Base-by-base conservation (phyloP, 345 rosid genomes). In the Euphorbia lathyris region DNA sequence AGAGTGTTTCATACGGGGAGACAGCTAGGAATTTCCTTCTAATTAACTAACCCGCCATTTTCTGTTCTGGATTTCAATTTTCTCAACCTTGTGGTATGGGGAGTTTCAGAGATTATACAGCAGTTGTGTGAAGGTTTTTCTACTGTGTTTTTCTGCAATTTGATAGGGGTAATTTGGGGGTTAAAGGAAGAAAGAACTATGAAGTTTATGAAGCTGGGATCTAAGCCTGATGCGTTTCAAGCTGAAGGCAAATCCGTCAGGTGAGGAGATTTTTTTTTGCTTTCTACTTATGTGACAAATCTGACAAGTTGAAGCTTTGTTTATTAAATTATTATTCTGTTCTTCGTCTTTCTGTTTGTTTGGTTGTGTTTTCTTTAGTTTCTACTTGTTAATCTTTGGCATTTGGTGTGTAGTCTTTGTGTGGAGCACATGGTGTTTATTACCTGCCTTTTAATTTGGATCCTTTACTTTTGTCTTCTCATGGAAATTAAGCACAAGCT, bases 161-260 rank as follows among this genome's bases (percentile, higher is more conserved):
- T 34, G n/a, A 7, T 34, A 36, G 70, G 69, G 61, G 20, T 66
- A 60, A 65, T 67, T 72, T 57, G 25, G 73, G 72, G 29, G 66
- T 68, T 16, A n/a, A 79, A 78, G 38, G 38, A 34, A 34, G 38
- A 34, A n/a, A n/a, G n/a, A n/a, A n/a, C n/a, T 59, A 93, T 93
- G 98, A 93, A 90, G 97, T 87, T 85, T 74, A 90, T 93, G 98
- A 93, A 93, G 87, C 73, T 93, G 77, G 98, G 98, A 36, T 89
- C 90, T 58, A 93, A 90, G 85, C 97, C 97, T 81, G 98, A 93
- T 83, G 78, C 85, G 27, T 86, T 93, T 73, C 90, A 84, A 73
- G 81, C 91, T 74, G 91, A 89, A 56, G 98, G 90, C 53, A 86
- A 86, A 82, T 80, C 74, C 71, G 60, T 76, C 81, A 86, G 87